These are phyloP conservation scores for Podila minutissima DNA, from an alignment of 192 early-diverging fungal species.

Conservation along the genomic window DNA sequence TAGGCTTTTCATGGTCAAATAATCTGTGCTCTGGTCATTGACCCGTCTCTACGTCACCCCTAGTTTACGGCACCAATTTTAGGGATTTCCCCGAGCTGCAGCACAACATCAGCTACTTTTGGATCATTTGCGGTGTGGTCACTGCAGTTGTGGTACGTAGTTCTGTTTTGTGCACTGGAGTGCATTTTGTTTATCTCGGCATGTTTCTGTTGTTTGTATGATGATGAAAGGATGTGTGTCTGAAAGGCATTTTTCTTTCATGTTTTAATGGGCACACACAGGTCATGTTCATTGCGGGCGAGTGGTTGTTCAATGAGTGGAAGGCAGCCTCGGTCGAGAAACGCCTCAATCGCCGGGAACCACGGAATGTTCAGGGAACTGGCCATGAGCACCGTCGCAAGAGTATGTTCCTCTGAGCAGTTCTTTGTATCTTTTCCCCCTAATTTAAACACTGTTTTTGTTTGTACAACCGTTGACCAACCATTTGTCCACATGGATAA, in stretches of 20 bases:
- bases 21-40: neutral
- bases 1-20: neutral
- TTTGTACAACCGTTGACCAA: too few species aligned
- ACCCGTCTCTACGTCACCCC: neutral
- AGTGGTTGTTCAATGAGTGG: constrained; percentile 22
- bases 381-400: neutral
- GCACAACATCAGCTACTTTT: constrained; percentile 44
- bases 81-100: constrained; percentile 48
- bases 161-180: neutral
- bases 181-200: too few species aligned
- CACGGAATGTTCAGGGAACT: neutral
- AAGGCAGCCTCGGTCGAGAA: constrained; percentile 18
- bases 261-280: neutral
- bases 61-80: constrained; percentile 65
- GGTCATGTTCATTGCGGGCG: constrained; percentile 9
- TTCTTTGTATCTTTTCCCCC: too few species aligned
- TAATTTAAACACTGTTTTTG: too few species aligned
- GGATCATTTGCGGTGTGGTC: constrained; percentile 48
- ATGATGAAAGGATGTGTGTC: neutral
- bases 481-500: too few species aligned
- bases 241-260: neutral
- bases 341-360: constrained; percentile 6
- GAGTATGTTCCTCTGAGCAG: too few species aligned
- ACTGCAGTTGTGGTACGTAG: constrained; percentile 14
- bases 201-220: neutral